phyloP scores from a whole-genome alignment of 2,329 filamentous ascomycete genomes.

The Alternaria ventricosa region DNA sequence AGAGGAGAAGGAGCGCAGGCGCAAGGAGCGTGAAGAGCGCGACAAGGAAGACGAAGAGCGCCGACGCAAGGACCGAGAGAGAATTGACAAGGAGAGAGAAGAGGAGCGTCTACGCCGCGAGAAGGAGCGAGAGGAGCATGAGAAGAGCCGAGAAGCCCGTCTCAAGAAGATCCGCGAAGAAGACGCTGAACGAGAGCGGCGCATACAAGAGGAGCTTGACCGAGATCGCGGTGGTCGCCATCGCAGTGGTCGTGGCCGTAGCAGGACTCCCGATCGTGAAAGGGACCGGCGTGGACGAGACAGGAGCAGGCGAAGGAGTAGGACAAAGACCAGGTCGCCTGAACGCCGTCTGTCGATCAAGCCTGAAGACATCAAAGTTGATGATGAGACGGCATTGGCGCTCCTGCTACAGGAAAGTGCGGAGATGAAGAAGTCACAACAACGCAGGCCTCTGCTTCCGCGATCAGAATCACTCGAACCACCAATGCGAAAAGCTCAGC shows the following conservation, averaged over 20 bases:
- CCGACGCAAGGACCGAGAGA: conserved; percentile 37
- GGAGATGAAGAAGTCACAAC: conserved; percentile 46
- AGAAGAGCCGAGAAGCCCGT: conserved; percentile 53
- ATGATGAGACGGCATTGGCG: conserved; percentile 46
- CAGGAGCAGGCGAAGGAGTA: conserved; percentile 29
- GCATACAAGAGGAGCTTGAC: conserved; percentile 59
- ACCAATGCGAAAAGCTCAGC: conserved; percentile 45
- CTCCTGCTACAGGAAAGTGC: conserved; percentile 47
- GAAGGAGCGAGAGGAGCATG: conserved; percentile 49
- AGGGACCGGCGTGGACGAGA: conserved; percentile 33
- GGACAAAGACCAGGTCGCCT: conserved; percentile 31
- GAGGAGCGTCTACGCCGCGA: conserved; percentile 59
- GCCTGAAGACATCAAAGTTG: conserved; percentile 47
- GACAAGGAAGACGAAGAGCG: conserved; percentile 43
- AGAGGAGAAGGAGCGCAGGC: conserved; percentile 53
- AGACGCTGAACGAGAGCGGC: conserved; percentile 43
- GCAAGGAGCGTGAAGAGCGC: conserved; percentile 40
- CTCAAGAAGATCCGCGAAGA: conserved; percentile 48
- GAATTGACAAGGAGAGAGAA: conserved; percentile 52
- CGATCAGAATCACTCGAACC: conserved; percentile 50
- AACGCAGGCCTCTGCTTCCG: conserved; percentile 45
- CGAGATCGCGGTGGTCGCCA: conserved; percentile 54
- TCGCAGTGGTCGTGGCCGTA: conserved; percentile 37
- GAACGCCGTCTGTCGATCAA: conserved; percentile 32
- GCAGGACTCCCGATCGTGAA: conserved; percentile 32